phyloP scores from a whole-genome alignment of 2,329 filamentous ascomycete genomes.

The Dendryphion nanum region DNA sequence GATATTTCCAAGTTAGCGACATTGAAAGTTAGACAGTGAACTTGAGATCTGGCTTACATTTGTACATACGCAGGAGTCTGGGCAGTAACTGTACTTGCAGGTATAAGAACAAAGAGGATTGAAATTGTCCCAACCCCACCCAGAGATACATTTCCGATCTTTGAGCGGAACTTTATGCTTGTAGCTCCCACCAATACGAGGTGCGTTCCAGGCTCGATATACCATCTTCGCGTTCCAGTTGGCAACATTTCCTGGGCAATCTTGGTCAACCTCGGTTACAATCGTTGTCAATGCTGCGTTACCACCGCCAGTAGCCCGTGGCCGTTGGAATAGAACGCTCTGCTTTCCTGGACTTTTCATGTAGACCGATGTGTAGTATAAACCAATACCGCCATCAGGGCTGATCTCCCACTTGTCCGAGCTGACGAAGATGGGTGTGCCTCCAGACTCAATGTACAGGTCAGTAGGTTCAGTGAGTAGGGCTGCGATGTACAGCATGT shows the following conservation, averaged over 20 bases:
- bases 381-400: neutral
- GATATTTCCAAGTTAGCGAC: neutral
- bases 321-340: neutral
- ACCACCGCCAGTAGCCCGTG: neutral
- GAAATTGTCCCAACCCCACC: no score
- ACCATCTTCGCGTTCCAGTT: no score
- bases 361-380: neutral
- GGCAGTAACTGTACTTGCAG: conserved; percentile 7
- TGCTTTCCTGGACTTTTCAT: neutral
- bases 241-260: no score
- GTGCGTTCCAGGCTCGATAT: no score
- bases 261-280: no score
- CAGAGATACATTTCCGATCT: no score
- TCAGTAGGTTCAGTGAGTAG: conserved; percentile 43
- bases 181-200: no score
- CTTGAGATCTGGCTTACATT: no score
- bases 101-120: no score
- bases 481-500: conserved; percentile 47
- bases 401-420: neutral
- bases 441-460: neutral
- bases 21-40: neutral
- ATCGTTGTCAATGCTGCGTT: no score
- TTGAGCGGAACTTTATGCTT: no score
- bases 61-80: no score
- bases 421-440: neutral